Percentiles rank a stretch among this genome's conserved stretches.
Conservation (phyloP, 2,329 filamentous ascomycete genomes). For the Nannizzia gypsea region DNA sequence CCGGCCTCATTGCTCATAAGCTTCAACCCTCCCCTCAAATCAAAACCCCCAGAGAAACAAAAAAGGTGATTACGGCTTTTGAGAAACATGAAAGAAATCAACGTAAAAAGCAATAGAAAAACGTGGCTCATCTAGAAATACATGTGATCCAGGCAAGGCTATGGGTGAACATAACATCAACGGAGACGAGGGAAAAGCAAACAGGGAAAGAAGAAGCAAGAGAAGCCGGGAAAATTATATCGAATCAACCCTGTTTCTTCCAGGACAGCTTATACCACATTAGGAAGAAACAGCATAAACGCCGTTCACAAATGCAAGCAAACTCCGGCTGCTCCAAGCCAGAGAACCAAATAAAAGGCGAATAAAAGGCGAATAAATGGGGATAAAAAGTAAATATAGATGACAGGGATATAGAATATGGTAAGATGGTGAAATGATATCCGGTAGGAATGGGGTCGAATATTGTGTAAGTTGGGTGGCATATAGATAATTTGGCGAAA, state of each 20-base stretch:
- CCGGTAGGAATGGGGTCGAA: background rate
- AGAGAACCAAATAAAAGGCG: slow-evolving; percentile 1
- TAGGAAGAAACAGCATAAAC: background rate
- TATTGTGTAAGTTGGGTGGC: background rate
- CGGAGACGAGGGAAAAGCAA: background rate
- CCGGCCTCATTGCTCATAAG: background rate
- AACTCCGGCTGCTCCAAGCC: slow-evolving; percentile 5
- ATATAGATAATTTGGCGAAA: background rate
- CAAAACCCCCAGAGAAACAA: background rate
- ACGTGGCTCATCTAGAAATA: slow-evolving; percentile 3
- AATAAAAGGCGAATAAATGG: background rate
- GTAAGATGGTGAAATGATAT: background rate
- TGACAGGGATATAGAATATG: background rate
- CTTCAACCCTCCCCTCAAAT: background rate
- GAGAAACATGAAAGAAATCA: background rate
- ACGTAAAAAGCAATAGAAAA: background rate
- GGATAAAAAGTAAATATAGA: background rate
- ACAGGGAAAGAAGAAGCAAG: background rate
- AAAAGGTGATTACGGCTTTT: background rate
- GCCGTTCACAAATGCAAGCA: slow-evolving; percentile 6
- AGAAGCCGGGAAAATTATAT: background rate
- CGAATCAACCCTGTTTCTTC: background rate
- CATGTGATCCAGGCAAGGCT: background rate
- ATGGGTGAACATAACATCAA: background rate
- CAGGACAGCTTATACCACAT: background rate